Base-by-base conservation (phyloP, 257 asterid species). In the Penstemon newberryi region DNA sequence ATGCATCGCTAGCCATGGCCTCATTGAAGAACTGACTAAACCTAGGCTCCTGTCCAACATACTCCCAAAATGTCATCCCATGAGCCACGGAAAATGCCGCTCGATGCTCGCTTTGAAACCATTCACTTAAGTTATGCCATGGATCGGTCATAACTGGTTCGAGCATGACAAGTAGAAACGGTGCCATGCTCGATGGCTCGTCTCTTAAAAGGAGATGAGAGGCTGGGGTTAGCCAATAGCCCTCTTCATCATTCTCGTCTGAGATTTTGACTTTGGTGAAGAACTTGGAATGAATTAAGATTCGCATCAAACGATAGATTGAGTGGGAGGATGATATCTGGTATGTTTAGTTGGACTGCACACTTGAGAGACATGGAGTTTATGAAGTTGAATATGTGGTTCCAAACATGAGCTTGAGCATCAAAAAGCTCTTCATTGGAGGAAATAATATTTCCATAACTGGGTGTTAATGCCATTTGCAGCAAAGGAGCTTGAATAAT, bases 291-390 rank as follows among this genome's bases (percentile, higher is more conserved):
- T 25, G 33, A 25, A 25, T 25, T 25, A 25, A 25, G 2, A 60
- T 8, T 36, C 66, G 12, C 66, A 60, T 60, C 15, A 60, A 7
- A 8, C 66, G 66, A 0, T 41, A 37, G 51, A 60, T 3, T 6
- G 52, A 60, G 3, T 3, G 51, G 51, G 51, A 41, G 43, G 63
- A 25, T 25, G 33, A 25, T 25, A 25, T 25, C 33, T 25, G 33
- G 33, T 25, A 25, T 25, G 33, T 25, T 33, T 38, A 57, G 18
- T 42, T 60, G 12, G 18, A 60, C 12, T 6, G 66, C 52, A 8
- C 66, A 60, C 19, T 60, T 42, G n/a, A 60, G 51, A 8, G 52
- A 60, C 66, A 60, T 60, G 51, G 66, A 43, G 38, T 40, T 60
- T 43, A 60, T 60, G 66, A 60, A 60, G 10, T 42, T 60, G 39